These are phyloP conservation scores for Tolypocladium cylindrosporum DNA, from an alignment of 2,329 filamentous ascomycete genomes.

Conservation along the genomic window DNA sequence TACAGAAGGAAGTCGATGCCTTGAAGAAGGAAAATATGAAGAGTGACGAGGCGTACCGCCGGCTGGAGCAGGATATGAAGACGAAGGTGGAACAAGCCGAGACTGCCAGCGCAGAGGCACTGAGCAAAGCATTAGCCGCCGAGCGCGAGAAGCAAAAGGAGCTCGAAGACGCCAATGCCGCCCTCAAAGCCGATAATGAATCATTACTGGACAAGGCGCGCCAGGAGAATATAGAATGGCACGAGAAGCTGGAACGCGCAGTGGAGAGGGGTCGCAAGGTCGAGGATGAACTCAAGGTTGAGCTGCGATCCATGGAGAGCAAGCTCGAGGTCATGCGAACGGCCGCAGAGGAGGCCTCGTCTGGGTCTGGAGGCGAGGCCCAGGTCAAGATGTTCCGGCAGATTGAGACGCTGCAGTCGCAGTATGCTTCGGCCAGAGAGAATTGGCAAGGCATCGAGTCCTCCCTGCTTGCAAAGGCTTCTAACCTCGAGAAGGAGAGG, in stretches of 20 bases:
- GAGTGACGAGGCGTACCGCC: constrained; percentile 55
- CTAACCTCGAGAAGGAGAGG: constrained; percentile 76
- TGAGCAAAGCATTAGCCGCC: constrained; percentile 57
- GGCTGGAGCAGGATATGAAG: constrained; percentile 60
- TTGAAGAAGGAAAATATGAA: constrained; percentile 42
- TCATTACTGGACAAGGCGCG: constrained; percentile 60
- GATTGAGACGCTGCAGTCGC: constrained; percentile 89
- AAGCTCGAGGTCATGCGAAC: constrained; percentile 82
- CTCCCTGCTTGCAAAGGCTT: constrained; percentile 67
- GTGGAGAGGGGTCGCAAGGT: constrained; percentile 57
- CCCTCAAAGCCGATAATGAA: constrained; percentile 71
- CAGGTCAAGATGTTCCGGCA: constrained; percentile 87
- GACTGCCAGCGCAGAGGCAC: constrained; percentile 53
- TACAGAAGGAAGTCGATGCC: constrained; percentile 24
- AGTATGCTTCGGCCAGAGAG: constrained; percentile 87
- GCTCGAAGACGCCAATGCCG: constrained; percentile 46
- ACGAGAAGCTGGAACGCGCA: constrained; percentile 63
- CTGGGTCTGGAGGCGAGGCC: constrained; percentile 68
- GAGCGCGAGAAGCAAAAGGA: constrained; percentile 48
- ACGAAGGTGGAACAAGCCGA: constrained; percentile 56
- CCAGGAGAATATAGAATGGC: constrained; percentile 59
- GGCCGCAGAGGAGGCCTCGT: constrained; percentile 81
- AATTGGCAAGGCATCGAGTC: constrained; percentile 97
- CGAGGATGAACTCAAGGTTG: constrained; percentile 72
- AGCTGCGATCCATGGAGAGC: constrained; percentile 68